Percentiles rank a stretch among this genome's conserved stretches.
Evolutionary conservation across 2,329 filamentous ascomycete genomes (phyloP).

Genomic region (Beauveria sp.): DNA sequence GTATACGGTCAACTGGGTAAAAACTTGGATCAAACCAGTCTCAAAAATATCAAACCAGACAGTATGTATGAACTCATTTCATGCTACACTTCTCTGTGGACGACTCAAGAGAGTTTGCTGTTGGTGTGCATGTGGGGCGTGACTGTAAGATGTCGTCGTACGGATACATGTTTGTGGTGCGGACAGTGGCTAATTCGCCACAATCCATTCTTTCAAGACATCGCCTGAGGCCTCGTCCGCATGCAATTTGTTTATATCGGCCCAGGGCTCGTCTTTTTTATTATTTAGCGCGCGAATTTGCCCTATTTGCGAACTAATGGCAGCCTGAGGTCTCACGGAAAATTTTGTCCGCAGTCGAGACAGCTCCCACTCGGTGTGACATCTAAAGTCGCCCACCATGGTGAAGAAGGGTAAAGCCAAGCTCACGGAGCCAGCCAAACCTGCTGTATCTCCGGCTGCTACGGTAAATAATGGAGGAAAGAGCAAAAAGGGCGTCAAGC

Average conservation of each 20-base stretch:
- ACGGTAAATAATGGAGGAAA: constrained; percentile 46
- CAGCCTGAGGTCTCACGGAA: background rate
- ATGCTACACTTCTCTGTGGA: background rate
- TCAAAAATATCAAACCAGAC: background rate
- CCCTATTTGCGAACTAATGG: background rate
- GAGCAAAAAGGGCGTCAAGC: constrained; percentile 41
- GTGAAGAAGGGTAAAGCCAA: constrained; percentile 49
- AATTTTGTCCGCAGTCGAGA: background rate
- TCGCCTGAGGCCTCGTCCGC: background rate
- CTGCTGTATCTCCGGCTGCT: constrained; percentile 20
- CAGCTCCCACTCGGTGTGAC: background rate
- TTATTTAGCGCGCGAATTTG: background rate
- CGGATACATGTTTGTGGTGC: background rate
- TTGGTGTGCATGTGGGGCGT: background rate
- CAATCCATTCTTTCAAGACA: background rate
- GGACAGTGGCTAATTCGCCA: background rate
- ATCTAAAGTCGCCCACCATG: constrained; percentile 28
- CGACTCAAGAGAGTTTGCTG: background rate
- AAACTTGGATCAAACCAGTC: background rate
- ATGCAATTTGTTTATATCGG: background rate
- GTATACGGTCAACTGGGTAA: background rate
- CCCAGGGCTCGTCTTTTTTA: background rate
- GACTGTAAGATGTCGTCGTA: background rate
- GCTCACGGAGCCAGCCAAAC: constrained; percentile 30
- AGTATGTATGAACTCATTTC: no score